A percentile compares a stretch with the other conserved stretches of the same genome.
phyloP scores from a whole-genome alignment of 768 basidiomycete species.

The Leucosporidium creatinivorum region DNA sequence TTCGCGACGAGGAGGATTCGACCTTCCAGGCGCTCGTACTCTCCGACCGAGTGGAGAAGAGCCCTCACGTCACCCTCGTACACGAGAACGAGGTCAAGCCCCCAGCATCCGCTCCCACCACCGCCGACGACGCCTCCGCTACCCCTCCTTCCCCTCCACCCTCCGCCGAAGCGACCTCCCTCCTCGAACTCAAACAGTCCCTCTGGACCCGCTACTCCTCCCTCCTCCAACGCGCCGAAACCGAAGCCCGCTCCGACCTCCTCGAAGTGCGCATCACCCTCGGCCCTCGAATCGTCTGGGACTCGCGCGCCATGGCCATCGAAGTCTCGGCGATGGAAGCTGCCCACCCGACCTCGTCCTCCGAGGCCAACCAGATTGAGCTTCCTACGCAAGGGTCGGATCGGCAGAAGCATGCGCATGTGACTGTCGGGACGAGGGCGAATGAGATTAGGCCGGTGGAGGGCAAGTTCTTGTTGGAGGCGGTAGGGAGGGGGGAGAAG shows the following conservation, averaged over 20 bases:
- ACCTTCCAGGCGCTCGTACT: conserved; percentile 53
- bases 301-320: conserved; percentile 71
- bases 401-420: conserved; percentile 53
- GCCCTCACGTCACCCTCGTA: conserved; percentile 81
- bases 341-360: conserved; percentile 30
- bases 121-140: conserved; percentile 36
- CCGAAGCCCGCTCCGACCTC: conserved; percentile 52
- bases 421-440: conserved; percentile 73
- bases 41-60: conserved; percentile 48
- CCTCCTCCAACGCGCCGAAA: conserved; percentile 42
- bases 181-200: conserved; percentile 28
- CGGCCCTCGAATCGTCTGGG: conserved; percentile 57
- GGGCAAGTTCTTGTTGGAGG: conserved; percentile 58
- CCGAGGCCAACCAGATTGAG: conserved; percentile 50
- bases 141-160: conserved; percentile 11
- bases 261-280: conserved; percentile 49
- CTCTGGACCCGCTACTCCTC: conserved; percentile 54
- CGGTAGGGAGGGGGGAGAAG: conserved; percentile 45
- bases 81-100: conserved; percentile 53
- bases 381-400: conserved; percentile 44
- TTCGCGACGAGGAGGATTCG: neutral
- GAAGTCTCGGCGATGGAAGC: conserved; percentile 55
- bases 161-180: conserved; percentile 22
- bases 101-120: too few relatives aligned
- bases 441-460: conserved; percentile 57